Evolutionary conservation across 164 flowering plant species (phyloP).

Genomic region (Annona squamosa): DNA sequence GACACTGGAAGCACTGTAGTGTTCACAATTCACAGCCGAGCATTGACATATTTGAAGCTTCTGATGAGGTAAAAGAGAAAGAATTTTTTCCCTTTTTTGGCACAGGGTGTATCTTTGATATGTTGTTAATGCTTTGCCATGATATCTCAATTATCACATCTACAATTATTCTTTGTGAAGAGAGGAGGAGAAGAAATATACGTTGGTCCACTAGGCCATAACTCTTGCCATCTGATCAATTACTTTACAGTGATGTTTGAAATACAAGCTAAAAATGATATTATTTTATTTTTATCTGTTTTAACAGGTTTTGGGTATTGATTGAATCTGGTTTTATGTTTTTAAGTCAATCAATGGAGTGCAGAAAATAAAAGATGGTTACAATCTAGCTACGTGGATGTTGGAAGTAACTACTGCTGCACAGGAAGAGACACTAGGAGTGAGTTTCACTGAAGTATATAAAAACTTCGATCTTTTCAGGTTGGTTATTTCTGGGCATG

Average conservation of each 20-base stretch:
- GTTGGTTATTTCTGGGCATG: constrained; percentile 13
- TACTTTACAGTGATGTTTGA: constrained; percentile 32
- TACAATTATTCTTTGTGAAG: constrained; percentile 36
- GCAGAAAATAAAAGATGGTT: constrained; percentile 29
- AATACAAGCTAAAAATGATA: background rate
- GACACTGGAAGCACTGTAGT: constrained; percentile 53
- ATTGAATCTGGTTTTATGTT: constrained; percentile 1
- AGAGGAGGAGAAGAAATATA: constrained; percentile 40
- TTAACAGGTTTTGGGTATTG: background rate
- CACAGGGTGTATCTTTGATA: background rate
- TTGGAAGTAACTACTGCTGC: constrained; percentile 33
- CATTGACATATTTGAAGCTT: constrained; percentile 48
- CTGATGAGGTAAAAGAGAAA: constrained; percentile 36
- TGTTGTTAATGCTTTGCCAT: background rate
- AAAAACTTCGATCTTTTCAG: constrained; percentile 27
- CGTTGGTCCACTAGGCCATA: constrained; percentile 37
- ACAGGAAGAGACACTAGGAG: constrained; percentile 28
- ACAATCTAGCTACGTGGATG: constrained; percentile 51
- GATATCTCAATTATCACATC: background rate
- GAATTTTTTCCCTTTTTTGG: background rate
- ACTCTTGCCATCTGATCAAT: constrained; percentile 28
- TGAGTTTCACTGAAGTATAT: constrained; percentile 27
- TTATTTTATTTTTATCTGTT: background rate
- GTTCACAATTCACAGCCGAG: constrained; percentile 57
- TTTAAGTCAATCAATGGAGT: constrained; percentile 31